A percentile compares a stretch with the other conserved stretches of the same genome.
Conservation (phyloP, 192 early-diverging fungal species). For the Backusella tuberculispora region DNA sequence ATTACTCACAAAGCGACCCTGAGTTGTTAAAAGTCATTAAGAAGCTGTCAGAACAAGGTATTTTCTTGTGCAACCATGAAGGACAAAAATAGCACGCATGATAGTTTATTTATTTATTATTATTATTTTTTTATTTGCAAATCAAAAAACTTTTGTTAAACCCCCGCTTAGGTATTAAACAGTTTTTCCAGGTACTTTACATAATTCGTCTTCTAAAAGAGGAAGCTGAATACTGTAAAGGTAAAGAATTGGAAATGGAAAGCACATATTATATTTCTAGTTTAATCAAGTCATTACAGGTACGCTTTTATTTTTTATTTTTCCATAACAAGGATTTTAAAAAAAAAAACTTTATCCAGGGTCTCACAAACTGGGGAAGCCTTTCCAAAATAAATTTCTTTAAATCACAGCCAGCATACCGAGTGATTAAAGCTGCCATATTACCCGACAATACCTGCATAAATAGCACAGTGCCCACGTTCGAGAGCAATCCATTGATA, state of each 20-base stretch:
- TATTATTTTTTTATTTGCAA: background rate
- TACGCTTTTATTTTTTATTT: slow-evolving; percentile 2
- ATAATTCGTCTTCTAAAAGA: slow-evolving; percentile 8
- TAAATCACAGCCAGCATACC: background rate
- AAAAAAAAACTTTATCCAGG: background rate
- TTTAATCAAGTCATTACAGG: slow-evolving; percentile 9
- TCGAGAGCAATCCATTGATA: background rate
- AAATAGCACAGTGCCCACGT: background rate
- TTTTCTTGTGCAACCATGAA: background rate
- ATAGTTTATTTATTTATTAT: background rate
- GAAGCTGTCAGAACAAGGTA: slow-evolving; percentile 11
- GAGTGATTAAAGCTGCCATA: background rate
- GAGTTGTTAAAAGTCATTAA: background rate
- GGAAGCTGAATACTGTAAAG: background rate
- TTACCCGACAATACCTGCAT: background rate
- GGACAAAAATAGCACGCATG: background rate
- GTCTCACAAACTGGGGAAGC: slow-evolving; percentile 13
- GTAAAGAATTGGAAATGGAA: background rate
- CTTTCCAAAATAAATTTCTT: background rate
- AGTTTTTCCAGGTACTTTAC: slow-evolving; percentile 12
- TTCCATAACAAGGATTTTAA: background rate
- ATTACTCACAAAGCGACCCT: background rate
- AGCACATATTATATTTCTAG: background rate
- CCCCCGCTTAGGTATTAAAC: background rate
- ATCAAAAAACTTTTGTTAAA: background rate